Percentiles rank a stretch among this genome's conserved stretches.
These are phyloP conservation scores for Fraxinus americana DNA, from an alignment of 257 asterid genomes.

Conservation along the genomic window DNA sequence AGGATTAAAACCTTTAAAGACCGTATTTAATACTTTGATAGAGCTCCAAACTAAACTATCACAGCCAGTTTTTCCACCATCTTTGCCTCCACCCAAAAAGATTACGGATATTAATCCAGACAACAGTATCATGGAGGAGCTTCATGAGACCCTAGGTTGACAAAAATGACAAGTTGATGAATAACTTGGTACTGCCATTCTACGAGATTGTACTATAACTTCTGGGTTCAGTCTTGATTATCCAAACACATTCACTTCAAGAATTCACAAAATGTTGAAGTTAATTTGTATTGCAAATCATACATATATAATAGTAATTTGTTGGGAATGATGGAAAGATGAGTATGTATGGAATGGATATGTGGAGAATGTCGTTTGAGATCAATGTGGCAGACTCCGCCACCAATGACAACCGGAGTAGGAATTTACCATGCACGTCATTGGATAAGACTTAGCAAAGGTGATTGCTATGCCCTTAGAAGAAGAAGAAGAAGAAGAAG, in stretches of 20 bases:
- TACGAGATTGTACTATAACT: slow-evolving; percentile 23
- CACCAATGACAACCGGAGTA: slow-evolving; percentile 88
- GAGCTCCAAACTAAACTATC: too few species aligned
- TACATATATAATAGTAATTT: background rate
- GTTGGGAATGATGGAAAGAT: background rate
- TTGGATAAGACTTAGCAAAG: slow-evolving; percentile 96
- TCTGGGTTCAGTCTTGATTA: slow-evolving; percentile 34
- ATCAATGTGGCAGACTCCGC: slow-evolving; percentile 86
- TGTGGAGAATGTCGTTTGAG: slow-evolving; percentile 97
- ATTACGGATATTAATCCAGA: slow-evolving; percentile 25
- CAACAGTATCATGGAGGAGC: slow-evolving; percentile 27
- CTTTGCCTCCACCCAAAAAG: too few species aligned
- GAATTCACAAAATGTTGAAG: too few species aligned
- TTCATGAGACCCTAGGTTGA: slow-evolving; percentile 22
- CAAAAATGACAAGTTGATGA: slow-evolving; percentile 24
- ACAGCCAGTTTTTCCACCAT: too few species aligned
- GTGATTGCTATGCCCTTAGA: slow-evolving; percentile 88
- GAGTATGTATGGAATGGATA: slow-evolving; percentile 88
- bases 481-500: slow-evolving; percentile 97
- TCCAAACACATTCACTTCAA: slow-evolving; percentile 15
- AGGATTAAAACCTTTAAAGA: too few species aligned
- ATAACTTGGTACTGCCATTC: slow-evolving; percentile 17
- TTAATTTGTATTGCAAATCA: background rate
- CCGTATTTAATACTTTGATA: too few species aligned
- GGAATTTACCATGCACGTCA: slow-evolving; percentile 73